Evolutionary conservation across 768 basidiomycete species (phyloP), one percentile per base, ranked within the genome.

Genomic region (Boletus subparvulus): DNA sequence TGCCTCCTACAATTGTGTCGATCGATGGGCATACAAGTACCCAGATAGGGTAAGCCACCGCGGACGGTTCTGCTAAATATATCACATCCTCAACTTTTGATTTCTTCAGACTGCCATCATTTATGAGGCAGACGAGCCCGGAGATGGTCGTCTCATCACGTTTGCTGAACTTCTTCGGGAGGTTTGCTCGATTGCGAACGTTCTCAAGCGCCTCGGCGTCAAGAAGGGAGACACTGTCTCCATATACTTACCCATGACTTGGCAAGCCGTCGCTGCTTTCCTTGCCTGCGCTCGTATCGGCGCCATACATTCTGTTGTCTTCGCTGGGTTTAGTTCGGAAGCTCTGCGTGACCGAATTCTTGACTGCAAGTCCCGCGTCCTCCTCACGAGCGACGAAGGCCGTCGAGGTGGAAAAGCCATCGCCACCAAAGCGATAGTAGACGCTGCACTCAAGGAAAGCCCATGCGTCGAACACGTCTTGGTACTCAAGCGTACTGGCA

Each of bases 231-330:
- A 98, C 68, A 92, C 91, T 26, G 90, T 94, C 45, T 91, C 89
- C n/a, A 78, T 95, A 52, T 96, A 95, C 74, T 82, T 95, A 19
- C 93, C 93, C 50, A 94, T 92, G 90, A 87, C 90, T 19, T 96
- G 92, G 92, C 94, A 98, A 63, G 87, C 96, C 19, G 92, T 90
- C 48, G 94, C 92, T 45, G 92, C 96, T 42, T 94, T 99, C 86
- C 88, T 99, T 55, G 96, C 96, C 7, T 98, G 96, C 71, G 95
- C 96, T 5, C 89, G 96, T 61, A 91, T 99, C 63, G 96, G 96
- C 24, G 96, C 96, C 24, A 79, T 98, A 46, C 96, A 99, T 76
- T 95, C 94, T 9, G 96, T 97, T 67, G 88, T 99, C 55, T 99
- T 99, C 61, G 96, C 96, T 46, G 96, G 96, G 7, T 99, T 99